These are phyloP conservation scores for Halophytophthora batemanensis DNA, from an alignment of 352 stramenopile species.

Conservation along the genomic window DNA sequence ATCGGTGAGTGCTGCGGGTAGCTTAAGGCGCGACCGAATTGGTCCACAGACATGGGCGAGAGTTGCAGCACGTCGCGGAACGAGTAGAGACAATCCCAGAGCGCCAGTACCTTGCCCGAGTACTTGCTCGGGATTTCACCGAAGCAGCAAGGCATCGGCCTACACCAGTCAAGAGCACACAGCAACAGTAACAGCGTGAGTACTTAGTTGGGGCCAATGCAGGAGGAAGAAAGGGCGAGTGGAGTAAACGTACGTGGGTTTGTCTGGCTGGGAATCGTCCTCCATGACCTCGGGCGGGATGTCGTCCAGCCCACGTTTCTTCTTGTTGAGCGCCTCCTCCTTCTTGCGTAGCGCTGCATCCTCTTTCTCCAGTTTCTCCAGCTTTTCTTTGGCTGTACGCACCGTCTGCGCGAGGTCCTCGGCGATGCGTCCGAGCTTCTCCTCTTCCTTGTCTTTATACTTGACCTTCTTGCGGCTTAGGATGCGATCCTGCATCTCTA, in stretches of 20 bases:
- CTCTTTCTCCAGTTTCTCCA: constrained; percentile 88
- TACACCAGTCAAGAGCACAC: constrained; percentile 11
- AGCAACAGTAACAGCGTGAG: background rate
- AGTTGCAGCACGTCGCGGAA: constrained; percentile 68
- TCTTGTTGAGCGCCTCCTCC: constrained; percentile 83
- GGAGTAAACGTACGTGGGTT: constrained; percentile 55
- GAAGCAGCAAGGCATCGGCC: constrained; percentile 55
- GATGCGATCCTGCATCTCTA: constrained; percentile 88
- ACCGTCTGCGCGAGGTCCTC: constrained; percentile 81
- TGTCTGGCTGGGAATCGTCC: constrained; percentile 35
- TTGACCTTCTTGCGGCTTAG: constrained; percentile 86
- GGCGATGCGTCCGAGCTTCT: constrained; percentile 76
- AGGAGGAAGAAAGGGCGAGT: background rate
- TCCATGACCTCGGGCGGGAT: constrained; percentile 37
- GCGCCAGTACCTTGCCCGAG: constrained; percentile 54
- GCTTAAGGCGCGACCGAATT: constrained; percentile 53
- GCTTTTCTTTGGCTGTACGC: constrained; percentile 66
- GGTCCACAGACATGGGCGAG: constrained; percentile 54
- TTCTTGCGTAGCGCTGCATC: constrained; percentile 70
- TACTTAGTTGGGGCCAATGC: background rate
- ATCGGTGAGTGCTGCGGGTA: constrained; percentile 44
- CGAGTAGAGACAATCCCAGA: constrained; percentile 81
- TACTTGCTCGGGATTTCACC: constrained; percentile 38
- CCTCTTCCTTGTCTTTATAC: constrained; percentile 88
- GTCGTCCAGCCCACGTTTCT: constrained; percentile 60